These are phyloP conservation scores for Xylaria intraflava DNA, from an alignment of 495 filamentous ascomycete genomes.

Conservation along the genomic window DNA sequence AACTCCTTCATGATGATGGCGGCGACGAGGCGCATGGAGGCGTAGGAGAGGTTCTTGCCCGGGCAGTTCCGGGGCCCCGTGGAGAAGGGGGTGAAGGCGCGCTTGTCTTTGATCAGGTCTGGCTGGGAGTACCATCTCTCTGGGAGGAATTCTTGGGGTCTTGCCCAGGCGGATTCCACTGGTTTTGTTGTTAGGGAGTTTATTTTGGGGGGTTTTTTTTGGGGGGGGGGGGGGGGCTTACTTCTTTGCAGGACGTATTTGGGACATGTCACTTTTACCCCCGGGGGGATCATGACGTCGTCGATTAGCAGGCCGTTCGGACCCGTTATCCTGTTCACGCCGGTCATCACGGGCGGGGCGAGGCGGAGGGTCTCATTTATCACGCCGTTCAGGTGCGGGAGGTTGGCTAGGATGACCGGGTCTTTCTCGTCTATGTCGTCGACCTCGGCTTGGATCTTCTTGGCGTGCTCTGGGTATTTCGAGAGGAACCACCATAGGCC, in stretches of 20 bases:
- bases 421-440: conserved; percentile 4
- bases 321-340: conserved; percentile 10
- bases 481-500: conserved; percentile 12
- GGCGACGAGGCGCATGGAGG: conserved; percentile 33
- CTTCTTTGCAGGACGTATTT: conserved; percentile 15
- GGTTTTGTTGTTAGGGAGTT: conserved; percentile 3
- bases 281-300: conserved; percentile 11
- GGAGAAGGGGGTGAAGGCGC: conserved; percentile 48
- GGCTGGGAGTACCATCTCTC: conserved; percentile 47
- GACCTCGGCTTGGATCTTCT: conserved; percentile 7
- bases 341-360: conserved; percentile 13
- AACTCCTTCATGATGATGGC: conserved; percentile 35
- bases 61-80: conserved; percentile 30
- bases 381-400: conserved; percentile 13
- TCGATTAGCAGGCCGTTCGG: conserved; percentile 11
- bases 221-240: not conserved
- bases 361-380: conserved; percentile 13
- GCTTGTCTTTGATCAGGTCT: conserved; percentile 40
- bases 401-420: not conserved
- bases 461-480: conserved; percentile 13
- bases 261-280: conserved; percentile 12
- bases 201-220: not conserved
- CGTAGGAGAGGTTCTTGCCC: conserved; percentile 32
- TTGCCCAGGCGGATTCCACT: conserved; percentile 33
- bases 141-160: conserved; percentile 43